Evolutionary conservation across 1,284 basidiomycete species (phyloP).

Genomic region (Exsudoporus floridanus): DNA sequence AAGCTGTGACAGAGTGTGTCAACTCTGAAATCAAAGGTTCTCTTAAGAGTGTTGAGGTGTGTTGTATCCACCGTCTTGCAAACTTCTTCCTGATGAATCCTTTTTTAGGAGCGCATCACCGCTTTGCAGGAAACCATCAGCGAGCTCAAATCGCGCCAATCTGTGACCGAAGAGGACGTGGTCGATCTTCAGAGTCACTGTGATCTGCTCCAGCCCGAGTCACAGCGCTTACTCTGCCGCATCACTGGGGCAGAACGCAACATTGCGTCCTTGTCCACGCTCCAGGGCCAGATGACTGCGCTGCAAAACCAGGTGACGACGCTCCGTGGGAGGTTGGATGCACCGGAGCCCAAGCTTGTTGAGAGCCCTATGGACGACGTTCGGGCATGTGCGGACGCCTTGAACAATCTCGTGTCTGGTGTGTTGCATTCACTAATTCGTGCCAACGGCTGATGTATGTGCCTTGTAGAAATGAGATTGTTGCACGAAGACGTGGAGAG

Average conservation of each 20-base stretch:
- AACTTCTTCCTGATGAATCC: not conserved
- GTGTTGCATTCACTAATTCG: slow-evolving; percentile 1
- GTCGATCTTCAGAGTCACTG: slow-evolving; percentile 45
- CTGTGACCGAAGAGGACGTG: slow-evolving; percentile 36
- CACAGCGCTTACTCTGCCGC: slow-evolving; percentile 35
- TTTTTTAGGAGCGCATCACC: slow-evolving; percentile 26
- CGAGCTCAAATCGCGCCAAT: slow-evolving; percentile 28
- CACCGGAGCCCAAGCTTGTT: slow-evolving; percentile 7
- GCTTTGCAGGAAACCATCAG: slow-evolving; percentile 21
- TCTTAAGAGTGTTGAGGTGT: slow-evolving; percentile 26
- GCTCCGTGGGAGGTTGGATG: slow-evolving; percentile 36
- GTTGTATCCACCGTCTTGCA: not conserved
- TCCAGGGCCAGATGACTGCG: slow-evolving; percentile 34
- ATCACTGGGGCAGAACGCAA: slow-evolving; percentile 32
- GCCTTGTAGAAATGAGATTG: slow-evolving; percentile 33
- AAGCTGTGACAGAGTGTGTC: slow-evolving; percentile 19
- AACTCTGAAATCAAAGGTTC: slow-evolving; percentile 24
- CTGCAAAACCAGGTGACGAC: slow-evolving; percentile 37
- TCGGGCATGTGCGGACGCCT: slow-evolving; percentile 29
- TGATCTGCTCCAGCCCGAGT: slow-evolving; percentile 39
- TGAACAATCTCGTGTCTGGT: slow-evolving; percentile 35
- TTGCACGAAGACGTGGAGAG: slow-evolving; percentile 35
- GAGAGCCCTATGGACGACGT: slow-evolving; percentile 25
- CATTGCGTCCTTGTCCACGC: slow-evolving; percentile 37
- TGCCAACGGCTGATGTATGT: slow-evolving; percentile 10